phyloP scores from a whole-genome alignment of 345 rosid genomes.

The Citrus maxima region DNA sequence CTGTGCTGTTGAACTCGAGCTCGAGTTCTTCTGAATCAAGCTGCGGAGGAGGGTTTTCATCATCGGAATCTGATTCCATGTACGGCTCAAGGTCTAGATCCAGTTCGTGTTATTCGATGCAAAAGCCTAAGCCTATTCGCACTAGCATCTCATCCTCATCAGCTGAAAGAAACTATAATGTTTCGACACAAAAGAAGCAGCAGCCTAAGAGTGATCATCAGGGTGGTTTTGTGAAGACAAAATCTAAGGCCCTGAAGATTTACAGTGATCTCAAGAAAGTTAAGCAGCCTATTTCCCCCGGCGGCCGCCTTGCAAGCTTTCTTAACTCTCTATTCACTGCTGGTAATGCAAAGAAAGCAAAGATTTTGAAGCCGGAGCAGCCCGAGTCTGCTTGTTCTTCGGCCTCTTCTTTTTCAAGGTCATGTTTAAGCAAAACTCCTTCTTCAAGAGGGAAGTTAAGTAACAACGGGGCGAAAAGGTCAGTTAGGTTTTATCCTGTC shows the following conservation, averaged over 20 bases:
- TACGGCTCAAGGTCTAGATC: constrained; percentile 28
- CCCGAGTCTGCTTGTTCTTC: constrained; percentile 57
- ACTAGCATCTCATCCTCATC: constrained; percentile 32
- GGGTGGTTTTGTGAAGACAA: constrained; percentile 57
- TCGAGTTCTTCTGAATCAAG: constrained; percentile 80
- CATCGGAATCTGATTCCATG: constrained; percentile 74
- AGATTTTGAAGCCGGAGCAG: constrained; percentile 25
- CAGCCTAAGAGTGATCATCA: constrained; percentile 31
- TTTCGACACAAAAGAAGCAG: constrained; percentile 13
- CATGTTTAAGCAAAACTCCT: constrained; percentile 72
- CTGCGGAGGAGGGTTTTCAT: constrained; percentile 57
- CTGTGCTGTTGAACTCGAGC: constrained; percentile 46
- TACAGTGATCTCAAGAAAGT: constrained; percentile 78
- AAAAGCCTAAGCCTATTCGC: constrained; percentile 52
- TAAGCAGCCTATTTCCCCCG: constrained; percentile 91
- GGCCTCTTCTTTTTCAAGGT: constrained; percentile 80
- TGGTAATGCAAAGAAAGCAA: constrained; percentile 44
- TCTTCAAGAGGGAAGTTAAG: constrained; percentile 42
- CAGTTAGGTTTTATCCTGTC: constrained; percentile 73
- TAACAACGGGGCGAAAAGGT: constrained; percentile 49
- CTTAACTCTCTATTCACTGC: constrained; percentile 73
- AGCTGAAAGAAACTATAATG: constrained; percentile 10
- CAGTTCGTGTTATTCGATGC: constrained; percentile 22
- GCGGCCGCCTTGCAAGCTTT: constrained; percentile 69
- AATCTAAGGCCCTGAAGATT: constrained; percentile 78